These are phyloP conservation scores for Alternaria sp. DNA, from an alignment of 2,329 filamentous ascomycete species.

Conservation along the genomic window DNA sequence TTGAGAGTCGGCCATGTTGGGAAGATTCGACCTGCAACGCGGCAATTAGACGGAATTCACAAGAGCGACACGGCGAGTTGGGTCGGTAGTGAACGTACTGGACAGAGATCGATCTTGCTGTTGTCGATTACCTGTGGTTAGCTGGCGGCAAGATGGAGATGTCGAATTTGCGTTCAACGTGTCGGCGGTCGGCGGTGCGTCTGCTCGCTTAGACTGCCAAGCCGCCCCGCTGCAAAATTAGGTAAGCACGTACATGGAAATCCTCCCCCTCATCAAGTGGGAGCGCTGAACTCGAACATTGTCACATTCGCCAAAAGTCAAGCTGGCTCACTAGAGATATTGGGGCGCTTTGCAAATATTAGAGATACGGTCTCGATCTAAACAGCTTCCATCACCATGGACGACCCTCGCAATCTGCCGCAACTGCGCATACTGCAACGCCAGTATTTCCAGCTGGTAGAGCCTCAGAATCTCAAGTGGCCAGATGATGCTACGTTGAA, in stretches of 20 bases:
- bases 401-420: conserved; percentile 10
- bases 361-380: neutral
- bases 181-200: conserved; percentile 25
- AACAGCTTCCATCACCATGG: conserved; percentile 20
- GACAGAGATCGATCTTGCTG: conserved; percentile 48
- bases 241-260: conserved; percentile 29
- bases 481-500: conserved; percentile 69
- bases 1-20: conserved; percentile 82
- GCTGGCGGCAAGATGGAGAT: conserved; percentile 46
- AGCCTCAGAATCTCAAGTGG: conserved; percentile 68
- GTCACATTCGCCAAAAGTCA: neutral
- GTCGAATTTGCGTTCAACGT: conserved; percentile 31
- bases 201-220: conserved; percentile 23
- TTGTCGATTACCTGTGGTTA: conserved; percentile 40
- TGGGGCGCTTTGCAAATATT: neutral
- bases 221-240: conserved; percentile 29
- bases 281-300: neutral
- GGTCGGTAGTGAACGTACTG: conserved; percentile 40
- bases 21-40: conserved; percentile 43
- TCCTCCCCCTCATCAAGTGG: neutral
- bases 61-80: conserved; percentile 11
- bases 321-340: neutral
- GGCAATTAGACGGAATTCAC: conserved; percentile 24
- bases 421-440: conserved; percentile 63
- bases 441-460: conserved; percentile 82